Evolutionary conservation across 31 red algal species (phyloP), one percentile per base, ranked within the genome.

Genomic region (Pterothamnion heteromorphum): DNA sequence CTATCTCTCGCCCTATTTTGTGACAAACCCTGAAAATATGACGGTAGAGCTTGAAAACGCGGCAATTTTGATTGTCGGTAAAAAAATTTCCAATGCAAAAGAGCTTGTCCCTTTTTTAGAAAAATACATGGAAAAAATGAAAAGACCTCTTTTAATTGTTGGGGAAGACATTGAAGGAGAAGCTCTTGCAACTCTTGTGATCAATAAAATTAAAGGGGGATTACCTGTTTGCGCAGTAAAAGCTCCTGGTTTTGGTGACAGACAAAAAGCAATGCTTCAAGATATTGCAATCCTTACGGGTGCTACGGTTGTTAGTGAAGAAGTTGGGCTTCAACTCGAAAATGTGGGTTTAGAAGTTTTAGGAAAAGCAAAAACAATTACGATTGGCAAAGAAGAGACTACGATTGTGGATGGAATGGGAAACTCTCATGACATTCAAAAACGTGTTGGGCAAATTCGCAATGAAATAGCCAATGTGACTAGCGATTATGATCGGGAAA

Each of bases 401-500:
- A 95, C 95, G 84, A 64, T 96, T 57, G 57, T 96, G 21, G 93
- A 96, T 57, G 95, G 95, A 78, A 78, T 43, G n/a, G 95, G 95
- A 37, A 44, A 74, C 2, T 72, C 86, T 0, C 31, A 27, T 44
- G 80, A 35, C 22, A 88, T 96, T 38, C 39, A 90, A 44, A 91
- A 90, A 31, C 95, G 95, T 57, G 92, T 88, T 81, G 95, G 93
- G 27, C 74, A 58, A 91, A 94, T 96, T 82, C 88, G 91, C 28
- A 80, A 41, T n/a, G 91, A 84, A 34, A 96, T 96, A 43, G 95
- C 95, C 0, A 64, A 32, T 28, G 31, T 91, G 4, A 82, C 89
- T 39, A 93, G 90, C 3, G 95, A 96, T 5, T 96, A 96, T 89
- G 95, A 96, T 37, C 94, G 95, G 28, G 95, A 96, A 88, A 96